Percentiles rank a stretch among this genome's conserved stretches.
Conservation (phyloP, 2,329 filamentous ascomycete species). For the Macroventuria anomochaeta region DNA sequence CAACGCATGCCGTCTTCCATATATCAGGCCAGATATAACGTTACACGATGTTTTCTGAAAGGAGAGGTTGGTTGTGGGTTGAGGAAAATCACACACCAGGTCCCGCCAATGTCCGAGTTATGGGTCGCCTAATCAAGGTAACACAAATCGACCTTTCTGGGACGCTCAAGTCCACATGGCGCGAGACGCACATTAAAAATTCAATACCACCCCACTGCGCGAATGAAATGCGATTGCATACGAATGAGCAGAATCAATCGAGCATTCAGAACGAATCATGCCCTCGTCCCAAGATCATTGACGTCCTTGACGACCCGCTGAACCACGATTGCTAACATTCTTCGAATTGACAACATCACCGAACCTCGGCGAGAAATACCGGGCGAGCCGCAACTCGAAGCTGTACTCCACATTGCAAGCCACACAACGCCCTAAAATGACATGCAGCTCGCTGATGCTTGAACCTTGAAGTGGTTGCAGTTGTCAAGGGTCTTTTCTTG, state of each 20-base stretch:
- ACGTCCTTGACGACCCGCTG: constrained; percentile 12
- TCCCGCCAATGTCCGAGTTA: constrained; percentile 13
- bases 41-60: constrained; percentile 3
- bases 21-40: constrained; percentile 13
- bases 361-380: constrained; percentile 23
- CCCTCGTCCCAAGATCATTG: background rate
- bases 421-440: constrained; percentile 29
- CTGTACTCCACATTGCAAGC: constrained; percentile 25
- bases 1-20: constrained; percentile 4
- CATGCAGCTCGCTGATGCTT: constrained; percentile 30
- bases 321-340: constrained; percentile 6
- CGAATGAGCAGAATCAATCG: background rate
- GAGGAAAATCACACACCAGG: background rate
- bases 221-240: constrained; percentile 4
- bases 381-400: constrained; percentile 22
- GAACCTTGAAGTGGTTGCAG: constrained; percentile 10
- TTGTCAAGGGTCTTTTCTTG: constrained; percentile 25
- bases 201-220: constrained; percentile 14
- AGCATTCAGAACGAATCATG: background rate
- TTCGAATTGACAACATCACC: constrained; percentile 12
- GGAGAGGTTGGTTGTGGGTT: constrained; percentile 4
- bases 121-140: constrained; percentile 17
- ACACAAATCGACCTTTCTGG: constrained; percentile 9
- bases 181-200: constrained; percentile 7
- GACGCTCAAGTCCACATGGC: constrained; percentile 8